Percentiles rank a stretch among this genome's conserved stretches.
Conservation (phyloP, 163 green algal genomes). For the Chlorella variabilis region DNA sequence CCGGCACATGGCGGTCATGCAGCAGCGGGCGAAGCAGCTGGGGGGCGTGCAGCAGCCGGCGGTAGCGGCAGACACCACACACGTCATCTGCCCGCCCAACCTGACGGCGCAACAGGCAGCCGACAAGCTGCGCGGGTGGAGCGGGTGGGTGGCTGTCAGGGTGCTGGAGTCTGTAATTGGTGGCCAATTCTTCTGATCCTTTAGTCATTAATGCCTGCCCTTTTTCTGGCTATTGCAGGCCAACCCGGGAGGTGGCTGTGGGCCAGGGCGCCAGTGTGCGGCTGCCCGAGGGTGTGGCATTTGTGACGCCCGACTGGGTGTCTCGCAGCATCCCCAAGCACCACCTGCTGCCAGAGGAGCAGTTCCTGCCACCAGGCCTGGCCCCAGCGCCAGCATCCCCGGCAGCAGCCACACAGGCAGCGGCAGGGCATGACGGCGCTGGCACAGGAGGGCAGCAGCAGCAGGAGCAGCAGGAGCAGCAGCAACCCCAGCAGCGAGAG, state of each 20-base stretch:
- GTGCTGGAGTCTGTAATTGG: too few species aligned
- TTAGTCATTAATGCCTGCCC: too few species aligned
- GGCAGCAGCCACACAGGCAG: not conserved
- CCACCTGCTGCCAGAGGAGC: not conserved
- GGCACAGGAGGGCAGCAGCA: too few species aligned
- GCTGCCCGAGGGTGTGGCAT: not conserved
- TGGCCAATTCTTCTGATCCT: not conserved
- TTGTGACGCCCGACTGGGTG: slow-evolving; percentile 8
- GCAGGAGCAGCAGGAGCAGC: not conserved
- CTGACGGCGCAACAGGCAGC: not conserved
- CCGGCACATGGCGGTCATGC: not conserved
- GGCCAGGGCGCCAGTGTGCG: not conserved
- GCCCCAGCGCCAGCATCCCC: not conserved
- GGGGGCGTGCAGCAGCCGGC: not conserved
- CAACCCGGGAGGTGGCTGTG: not conserved
- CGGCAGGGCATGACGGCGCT: too few species aligned
- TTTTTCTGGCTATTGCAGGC: not conserved
- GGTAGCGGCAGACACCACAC: not conserved
- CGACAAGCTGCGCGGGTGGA: not conserved
- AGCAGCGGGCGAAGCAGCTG: slow-evolving; percentile 9
- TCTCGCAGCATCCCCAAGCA: not conserved
- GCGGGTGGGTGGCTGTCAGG: not conserved
- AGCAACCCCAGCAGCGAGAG: not conserved
- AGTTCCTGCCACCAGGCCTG: not conserved
- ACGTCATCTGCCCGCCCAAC: slow-evolving; percentile 5